Evolutionary conservation across 2,329 filamentous ascomycete genomes (phyloP), one percentile per base, ranked within the genome.

Genomic region (Lizonia empirigonia): DNA sequence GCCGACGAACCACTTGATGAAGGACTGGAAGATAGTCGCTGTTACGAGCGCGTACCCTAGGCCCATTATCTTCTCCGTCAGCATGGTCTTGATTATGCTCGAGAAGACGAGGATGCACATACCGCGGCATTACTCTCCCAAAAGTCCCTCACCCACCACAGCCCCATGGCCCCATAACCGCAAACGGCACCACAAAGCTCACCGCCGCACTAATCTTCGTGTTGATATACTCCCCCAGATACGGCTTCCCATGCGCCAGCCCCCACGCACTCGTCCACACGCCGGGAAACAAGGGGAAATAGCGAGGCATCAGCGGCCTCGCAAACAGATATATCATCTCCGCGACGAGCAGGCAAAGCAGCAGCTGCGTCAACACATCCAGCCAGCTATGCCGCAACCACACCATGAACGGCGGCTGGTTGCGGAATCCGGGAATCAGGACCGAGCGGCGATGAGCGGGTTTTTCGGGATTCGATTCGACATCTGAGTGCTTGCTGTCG

Each of bases 141-240:
- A 42, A 74, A 76, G 15, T 63, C 64, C 29, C 71, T 60, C 15
- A 88, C 76, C 32, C 82, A 80, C 59, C 88, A 63, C 7, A 63
- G 77, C 64, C 88, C 85, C 72, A 86, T 80, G n/a, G 82, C 50
- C 85, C 72, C 62, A 90, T 82, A 62, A 86, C 67, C 45, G 77
- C 65, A 56, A 88, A 84, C 4, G 88, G 87, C 9, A 88, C 73
- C 0, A 86, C 62, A n/a, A 81, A 76, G 7, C 81, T 84, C 2
- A 90, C 75, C 12, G 89, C 68, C 1, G 86, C 86, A 5, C 86
- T 85, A 1, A 81, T 74, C 78, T 82, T 84, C 58, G 87, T 88
- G 12, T 84, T 84, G 10, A 90, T 73, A 62, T 89, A 87, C 59
- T 89, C 85, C n/a, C 82, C 79, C 50, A 85, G 80, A n/a, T 85